phyloP scores from a whole-genome alignment of 768 basidiomycete genomes.

The Daedaleopsis sinensis region DNA sequence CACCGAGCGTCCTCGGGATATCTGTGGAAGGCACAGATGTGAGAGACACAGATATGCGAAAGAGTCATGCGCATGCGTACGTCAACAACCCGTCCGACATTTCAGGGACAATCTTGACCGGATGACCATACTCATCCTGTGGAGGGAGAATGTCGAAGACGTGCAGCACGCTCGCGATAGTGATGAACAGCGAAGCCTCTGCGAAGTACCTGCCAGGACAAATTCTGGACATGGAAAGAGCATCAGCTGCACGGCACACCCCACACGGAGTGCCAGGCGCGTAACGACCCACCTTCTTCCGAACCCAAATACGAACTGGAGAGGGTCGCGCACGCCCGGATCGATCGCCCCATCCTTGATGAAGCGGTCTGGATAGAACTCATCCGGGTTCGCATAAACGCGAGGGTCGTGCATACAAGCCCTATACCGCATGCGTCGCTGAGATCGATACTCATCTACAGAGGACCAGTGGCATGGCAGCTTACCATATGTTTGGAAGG shows the following conservation, averaged over 20 bases:
- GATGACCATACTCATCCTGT: slow-evolving; percentile 10
- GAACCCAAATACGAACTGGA: slow-evolving; percentile 17
- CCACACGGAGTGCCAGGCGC: neutral
- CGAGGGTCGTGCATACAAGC: slow-evolving; percentile 15
- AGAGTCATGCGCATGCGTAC: neutral
- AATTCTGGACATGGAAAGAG: slow-evolving; percentile 2
- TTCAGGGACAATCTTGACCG: slow-evolving; percentile 1
- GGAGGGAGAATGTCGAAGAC: slow-evolving; percentile 17
- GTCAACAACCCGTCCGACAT: slow-evolving; percentile 10
- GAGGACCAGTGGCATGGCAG: neutral
- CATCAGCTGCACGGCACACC: neutral
- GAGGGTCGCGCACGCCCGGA: slow-evolving; percentile 9
- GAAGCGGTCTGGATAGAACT: slow-evolving; percentile 21
- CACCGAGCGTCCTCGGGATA: neutral
- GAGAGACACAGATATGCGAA: neutral
- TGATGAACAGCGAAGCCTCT: slow-evolving; percentile 14
- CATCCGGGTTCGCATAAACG: slow-evolving; percentile 14
- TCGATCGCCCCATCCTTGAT: slow-evolving; percentile 17
- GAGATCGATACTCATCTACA: neutral
- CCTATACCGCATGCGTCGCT: neutral
- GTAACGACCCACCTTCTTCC: slow-evolving; percentile 16
- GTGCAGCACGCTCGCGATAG: slow-evolving; percentile 15
- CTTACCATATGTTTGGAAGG: slow-evolving; percentile 23
- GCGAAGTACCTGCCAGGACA: slow-evolving; percentile 23
- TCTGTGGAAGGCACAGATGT: neutral